phyloP scores from a whole-genome alignment of 352 stramenopile genomes.

The Phytophthora podocarpi region DNA sequence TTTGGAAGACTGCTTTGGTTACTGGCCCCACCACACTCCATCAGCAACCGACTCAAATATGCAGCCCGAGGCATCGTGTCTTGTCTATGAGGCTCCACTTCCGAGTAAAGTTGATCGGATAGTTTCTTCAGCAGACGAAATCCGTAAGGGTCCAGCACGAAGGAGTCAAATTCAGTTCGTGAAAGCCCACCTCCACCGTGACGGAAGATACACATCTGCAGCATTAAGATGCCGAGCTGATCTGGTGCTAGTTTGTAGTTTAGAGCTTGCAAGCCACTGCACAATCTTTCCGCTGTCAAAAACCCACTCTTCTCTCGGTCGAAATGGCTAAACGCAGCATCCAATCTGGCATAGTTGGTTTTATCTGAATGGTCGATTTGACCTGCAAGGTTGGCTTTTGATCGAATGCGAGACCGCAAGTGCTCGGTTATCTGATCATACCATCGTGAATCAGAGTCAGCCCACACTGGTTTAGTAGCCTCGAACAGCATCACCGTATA shows the following conservation, averaged over 20 bases:
- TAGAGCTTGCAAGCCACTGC: slow-evolving; percentile 45
- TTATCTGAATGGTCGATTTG: slow-evolving; percentile 38
- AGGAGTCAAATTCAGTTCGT: slow-evolving; percentile 82
- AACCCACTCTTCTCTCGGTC: slow-evolving; percentile 61
- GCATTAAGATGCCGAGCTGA: slow-evolving; percentile 48
- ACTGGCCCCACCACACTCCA: slow-evolving; percentile 32
- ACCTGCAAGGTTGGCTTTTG: slow-evolving; percentile 33
- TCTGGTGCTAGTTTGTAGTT: slow-evolving; percentile 42
- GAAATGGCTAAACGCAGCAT: slow-evolving; percentile 70
- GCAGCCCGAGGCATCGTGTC: slow-evolving; percentile 46
- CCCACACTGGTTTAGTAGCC: neutral
- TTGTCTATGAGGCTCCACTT: slow-evolving; percentile 12
- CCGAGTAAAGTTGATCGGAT: slow-evolving; percentile 36
- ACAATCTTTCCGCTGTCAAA: slow-evolving; percentile 41
- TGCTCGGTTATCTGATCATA: slow-evolving; percentile 38
- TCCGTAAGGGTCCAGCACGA: slow-evolving; percentile 65
- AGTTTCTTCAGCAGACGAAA: slow-evolving; percentile 41
- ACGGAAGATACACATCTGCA: slow-evolving; percentile 48
- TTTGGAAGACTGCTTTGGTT: slow-evolving; percentile 37
- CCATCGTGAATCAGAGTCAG: slow-evolving; percentile 21
- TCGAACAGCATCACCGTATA: slow-evolving; percentile 48
- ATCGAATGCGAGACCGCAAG: slow-evolving; percentile 51
- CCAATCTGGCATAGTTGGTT: slow-evolving; percentile 39
- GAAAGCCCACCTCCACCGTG: slow-evolving; percentile 48
- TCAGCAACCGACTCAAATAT: slow-evolving; percentile 52